Base-by-base conservation (phyloP, 768 basidiomycete species). In the Leccinum rimulosum region DNA sequence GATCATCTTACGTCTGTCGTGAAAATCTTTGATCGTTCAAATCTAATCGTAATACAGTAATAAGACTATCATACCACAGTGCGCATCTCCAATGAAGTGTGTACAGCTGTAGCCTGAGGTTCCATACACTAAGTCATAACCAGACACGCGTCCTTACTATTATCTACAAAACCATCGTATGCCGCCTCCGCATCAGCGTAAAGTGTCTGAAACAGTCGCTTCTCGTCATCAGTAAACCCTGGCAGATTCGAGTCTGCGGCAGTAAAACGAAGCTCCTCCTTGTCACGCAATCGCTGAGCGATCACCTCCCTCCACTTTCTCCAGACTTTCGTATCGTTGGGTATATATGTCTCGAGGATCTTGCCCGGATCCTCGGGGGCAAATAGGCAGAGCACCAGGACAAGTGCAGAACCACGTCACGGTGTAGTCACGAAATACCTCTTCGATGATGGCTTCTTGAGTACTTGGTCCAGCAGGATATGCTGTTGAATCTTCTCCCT, bases 401-500 rank as follows among this genome's bases (percentile, higher is more conserved):
- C 52, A 36, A 61, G 50, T 11, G 56, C 60, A 17, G 60, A 22
- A 4, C 51, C 48, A 25, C 60, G 22, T 22, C 22, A 22, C 22
- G 22, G 60, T n/a, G 60, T 61, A 7, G 48, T 33, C 48, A 61
- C 17, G 25, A 3, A 28, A 22, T 49, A 61, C 57, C 45, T 61
- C n/a, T 19, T 53, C 36, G 53, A 12, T 38, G 10, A 12, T 8
- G 60, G 56, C 15, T 10, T 22, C 57, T 45, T 4, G 12, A 48
- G 47, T 4, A 48, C 47, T 48, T 48, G 19, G 47, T 48, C 38
- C 15, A 61, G 25, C 15, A 61, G n/a, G 38, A 58, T 61, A 19
- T 25, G 56, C 25, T 35, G 60, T 28, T 66, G 65, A 6, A 66
- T 54, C 40, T 61, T 59, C 22, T 64, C 65, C 35, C 61, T 64